These are phyloP conservation scores for Penicillium sp. DNA, from an alignment of 2,329 filamentous ascomycete genomes.

Conservation along the genomic window DNA sequence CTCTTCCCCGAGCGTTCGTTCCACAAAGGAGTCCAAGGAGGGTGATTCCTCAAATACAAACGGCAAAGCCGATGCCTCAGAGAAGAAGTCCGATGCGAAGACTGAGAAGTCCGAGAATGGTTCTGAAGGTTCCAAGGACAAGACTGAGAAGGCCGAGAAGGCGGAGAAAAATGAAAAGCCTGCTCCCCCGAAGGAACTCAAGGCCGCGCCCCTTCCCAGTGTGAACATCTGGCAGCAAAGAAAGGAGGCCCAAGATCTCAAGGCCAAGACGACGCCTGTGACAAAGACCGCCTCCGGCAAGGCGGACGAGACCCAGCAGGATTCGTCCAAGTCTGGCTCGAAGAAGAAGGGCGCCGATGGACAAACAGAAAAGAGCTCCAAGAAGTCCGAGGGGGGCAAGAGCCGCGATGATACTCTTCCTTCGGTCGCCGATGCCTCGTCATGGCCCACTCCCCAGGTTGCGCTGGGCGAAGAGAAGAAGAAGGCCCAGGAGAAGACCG, in stretches of 20 bases:
- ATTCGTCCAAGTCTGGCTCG: slow-evolving; percentile 40
- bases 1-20: slow-evolving; percentile 59
- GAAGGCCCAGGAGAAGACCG: slow-evolving; percentile 68
- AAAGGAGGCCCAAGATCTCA: slow-evolving; percentile 65
- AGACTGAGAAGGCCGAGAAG: slow-evolving; percentile 65
- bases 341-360: slow-evolving; percentile 47
- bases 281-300: slow-evolving; percentile 31
- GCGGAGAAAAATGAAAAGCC: slow-evolving; percentile 67
- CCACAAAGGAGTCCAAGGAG: slow-evolving; percentile 60
- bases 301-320: slow-evolving; percentile 44
- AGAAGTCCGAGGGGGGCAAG: slow-evolving; percentile 47
- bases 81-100: slow-evolving; percentile 63
- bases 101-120: slow-evolving; percentile 58
- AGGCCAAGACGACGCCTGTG: slow-evolving; percentile 47
- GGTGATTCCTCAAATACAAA: slow-evolving; percentile 67
- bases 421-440: slow-evolving; percentile 73
- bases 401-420: slow-evolving; percentile 55
- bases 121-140: slow-evolving; percentile 48
- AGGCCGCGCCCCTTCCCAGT: slow-evolving; percentile 78
- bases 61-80: slow-evolving; percentile 68
- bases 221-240: slow-evolving; percentile 90
- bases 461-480: slow-evolving; percentile 77
- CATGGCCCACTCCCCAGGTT: slow-evolving; percentile 89
- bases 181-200: slow-evolving; percentile 65
- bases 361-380: slow-evolving; percentile 38